Percentiles rank a stretch among this genome's conserved stretches.
These are phyloP conservation scores for Ogataea nitratoaversa DNA, from an alignment of 805 yeast species.

Conservation along the genomic window DNA sequence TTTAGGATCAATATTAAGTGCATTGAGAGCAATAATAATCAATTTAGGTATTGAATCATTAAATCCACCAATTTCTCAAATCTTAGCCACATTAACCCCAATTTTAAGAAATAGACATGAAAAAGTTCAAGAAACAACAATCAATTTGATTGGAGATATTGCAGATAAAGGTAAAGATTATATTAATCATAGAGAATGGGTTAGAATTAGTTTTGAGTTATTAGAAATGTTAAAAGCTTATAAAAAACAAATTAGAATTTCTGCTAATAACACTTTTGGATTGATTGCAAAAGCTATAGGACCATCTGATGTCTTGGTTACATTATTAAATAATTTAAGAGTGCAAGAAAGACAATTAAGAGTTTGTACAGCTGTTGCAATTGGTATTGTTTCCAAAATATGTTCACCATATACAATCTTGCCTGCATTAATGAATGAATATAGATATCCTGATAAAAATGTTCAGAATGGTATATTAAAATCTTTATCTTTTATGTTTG, in stretches of 20 bases:
- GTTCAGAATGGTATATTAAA: conserved; percentile 95
- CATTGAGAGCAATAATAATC: conserved; percentile 58
- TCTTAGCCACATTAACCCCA: conserved; percentile 86
- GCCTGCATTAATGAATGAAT: conserved; percentile 95
- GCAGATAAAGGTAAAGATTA: conserved; percentile 78
- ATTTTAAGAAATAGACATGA: conserved; percentile 86
- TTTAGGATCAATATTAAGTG: conserved; percentile 76
- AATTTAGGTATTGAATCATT: conserved; percentile 55
- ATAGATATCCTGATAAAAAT: conserved; percentile 83
- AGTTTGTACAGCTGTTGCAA: conserved; percentile 96
- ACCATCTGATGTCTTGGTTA: conserved; percentile 88
- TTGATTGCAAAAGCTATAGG: conserved; percentile 89
- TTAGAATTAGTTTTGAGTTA: conserved; percentile 89
- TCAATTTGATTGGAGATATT: conserved; percentile 73
- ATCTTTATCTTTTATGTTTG: conserved; percentile 86
- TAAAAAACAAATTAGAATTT: conserved; percentile 67
- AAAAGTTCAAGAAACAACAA: conserved; percentile 81
- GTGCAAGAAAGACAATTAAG: conserved; percentile 96
- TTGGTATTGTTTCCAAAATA: conserved; percentile 91
- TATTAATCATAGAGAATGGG: conserved; percentile 93
- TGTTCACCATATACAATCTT: conserved; percentile 91
- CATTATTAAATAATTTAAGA: conserved; percentile 75
- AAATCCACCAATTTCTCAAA: conserved; percentile 78
- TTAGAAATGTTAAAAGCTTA: conserved; percentile 84
- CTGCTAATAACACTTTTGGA: conserved; percentile 91